Conservation (phyloP, 805 yeast species). For the Yarrowia divulgata region DNA sequence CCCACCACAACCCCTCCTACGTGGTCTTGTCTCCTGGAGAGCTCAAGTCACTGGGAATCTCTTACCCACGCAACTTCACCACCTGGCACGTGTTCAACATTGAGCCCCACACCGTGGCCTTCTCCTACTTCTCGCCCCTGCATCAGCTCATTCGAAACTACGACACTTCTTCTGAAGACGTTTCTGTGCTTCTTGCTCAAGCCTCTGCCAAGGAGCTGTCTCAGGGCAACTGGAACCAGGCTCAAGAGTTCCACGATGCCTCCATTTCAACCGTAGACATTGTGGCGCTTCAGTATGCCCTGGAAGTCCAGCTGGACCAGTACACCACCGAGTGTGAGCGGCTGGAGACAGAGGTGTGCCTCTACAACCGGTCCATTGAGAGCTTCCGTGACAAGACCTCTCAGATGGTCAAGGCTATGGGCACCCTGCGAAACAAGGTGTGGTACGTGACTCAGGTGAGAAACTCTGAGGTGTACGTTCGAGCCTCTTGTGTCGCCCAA, state of each 20-base stretch:
- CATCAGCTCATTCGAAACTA: slow-evolving; percentile 28
- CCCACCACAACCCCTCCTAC: slow-evolving; percentile 13
- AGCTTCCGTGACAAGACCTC: slow-evolving; percentile 23
- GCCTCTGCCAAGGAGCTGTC: slow-evolving; percentile 27
- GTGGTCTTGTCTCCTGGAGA: slow-evolving; percentile 32
- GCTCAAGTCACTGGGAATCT: slow-evolving; percentile 16
- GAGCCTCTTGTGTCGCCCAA: slow-evolving; percentile 46
- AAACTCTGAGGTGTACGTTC: slow-evolving; percentile 43
- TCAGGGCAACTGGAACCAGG: slow-evolving; percentile 33
- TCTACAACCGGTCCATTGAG: slow-evolving; percentile 32
- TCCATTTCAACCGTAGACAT: slow-evolving; percentile 26
- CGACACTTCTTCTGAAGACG: slow-evolving; percentile 12
- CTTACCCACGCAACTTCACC: slow-evolving; percentile 16
- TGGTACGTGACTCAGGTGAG: slow-evolving; percentile 47
- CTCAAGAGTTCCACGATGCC: slow-evolving; percentile 32
- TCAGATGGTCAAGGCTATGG: slow-evolving; percentile 37
- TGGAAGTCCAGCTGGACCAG: slow-evolving; percentile 33
- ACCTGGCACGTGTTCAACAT: slow-evolving; percentile 39
- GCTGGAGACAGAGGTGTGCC: slow-evolving; percentile 24
- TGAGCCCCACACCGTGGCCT: slow-evolving; percentile 34
- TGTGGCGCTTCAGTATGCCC: slow-evolving; percentile 21
- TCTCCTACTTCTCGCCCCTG: slow-evolving; percentile 33
- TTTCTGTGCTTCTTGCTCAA: slow-evolving; percentile 14
- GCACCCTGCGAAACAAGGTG: slow-evolving; percentile 44
- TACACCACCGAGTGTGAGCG: slow-evolving; percentile 34